Conservation (phyloP, 2,329 filamentous ascomycete species). For the Hypoxylon sp. region DNA sequence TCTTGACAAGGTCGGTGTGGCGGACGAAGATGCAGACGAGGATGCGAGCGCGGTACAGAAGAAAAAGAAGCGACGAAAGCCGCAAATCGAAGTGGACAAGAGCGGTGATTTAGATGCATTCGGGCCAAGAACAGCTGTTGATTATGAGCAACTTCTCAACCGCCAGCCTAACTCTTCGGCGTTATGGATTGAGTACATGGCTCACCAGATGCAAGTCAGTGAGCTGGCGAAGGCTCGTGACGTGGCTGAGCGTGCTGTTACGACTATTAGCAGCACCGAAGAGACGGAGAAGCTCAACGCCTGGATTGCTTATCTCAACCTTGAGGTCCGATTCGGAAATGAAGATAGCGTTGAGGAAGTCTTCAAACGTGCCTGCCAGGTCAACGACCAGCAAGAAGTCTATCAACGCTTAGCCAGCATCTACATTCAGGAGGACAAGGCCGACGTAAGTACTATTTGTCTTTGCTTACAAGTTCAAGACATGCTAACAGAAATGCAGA, state of each 20-base stretch:
- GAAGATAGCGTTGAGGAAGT: slow-evolving; percentile 85
- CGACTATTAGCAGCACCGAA: slow-evolving; percentile 91
- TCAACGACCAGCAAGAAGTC: slow-evolving; percentile 92
- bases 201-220: slow-evolving; percentile 94
- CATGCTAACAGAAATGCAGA: slow-evolving; percentile 65
- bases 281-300: slow-evolving; percentile 94
- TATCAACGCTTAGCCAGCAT: slow-evolving; percentile 92
- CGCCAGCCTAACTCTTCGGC: slow-evolving; percentile 93
- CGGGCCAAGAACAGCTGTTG: slow-evolving; percentile 88
- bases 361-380: slow-evolving; percentile 92
- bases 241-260: slow-evolving; percentile 89
- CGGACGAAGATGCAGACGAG: slow-evolving; percentile 64
- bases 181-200: slow-evolving; percentile 98
- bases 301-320: slow-evolving; percentile 93
- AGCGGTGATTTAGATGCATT: slow-evolving; percentile 92
- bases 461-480: slow-evolving; percentile 1
- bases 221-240: slow-evolving; percentile 90
- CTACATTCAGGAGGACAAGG: slow-evolving; percentile 91
- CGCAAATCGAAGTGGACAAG: slow-evolving; percentile 84
- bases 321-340: slow-evolving; percentile 91
- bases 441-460: slow-evolving; percentile 71
- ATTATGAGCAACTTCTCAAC: slow-evolving; percentile 93
- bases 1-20: slow-evolving; percentile 66
- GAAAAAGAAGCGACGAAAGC: slow-evolving; percentile 81
- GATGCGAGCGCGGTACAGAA: slow-evolving; percentile 59